Evolutionary conservation across 2,329 filamentous ascomycete genomes (phyloP).

Genomic region (Colletotrichum neosansevieriae): DNA sequence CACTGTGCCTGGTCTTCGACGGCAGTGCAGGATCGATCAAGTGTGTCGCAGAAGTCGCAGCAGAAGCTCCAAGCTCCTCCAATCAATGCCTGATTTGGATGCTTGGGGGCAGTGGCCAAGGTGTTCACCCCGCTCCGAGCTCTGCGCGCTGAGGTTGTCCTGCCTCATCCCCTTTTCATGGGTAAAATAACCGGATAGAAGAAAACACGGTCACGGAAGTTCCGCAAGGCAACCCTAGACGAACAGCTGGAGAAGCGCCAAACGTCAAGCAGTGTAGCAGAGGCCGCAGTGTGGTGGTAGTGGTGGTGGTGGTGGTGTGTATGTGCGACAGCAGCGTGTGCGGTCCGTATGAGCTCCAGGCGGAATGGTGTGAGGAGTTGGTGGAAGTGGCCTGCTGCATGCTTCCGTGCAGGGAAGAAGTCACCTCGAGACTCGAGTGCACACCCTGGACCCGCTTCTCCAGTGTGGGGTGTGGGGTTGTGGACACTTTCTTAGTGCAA

Average conservation of each 20-base stretch:
- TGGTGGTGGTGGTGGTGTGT: slow-evolving; percentile 8
- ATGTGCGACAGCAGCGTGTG: slow-evolving; percentile 1
- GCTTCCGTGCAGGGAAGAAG: slow-evolving; percentile 36
- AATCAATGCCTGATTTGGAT: slow-evolving; percentile 19
- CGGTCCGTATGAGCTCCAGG: no score
- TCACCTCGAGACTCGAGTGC: slow-evolving; percentile 6
- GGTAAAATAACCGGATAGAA: slow-evolving; percentile 20
- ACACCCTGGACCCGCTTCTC: slow-evolving; percentile 22
- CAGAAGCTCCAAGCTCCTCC: slow-evolving; percentile 36
- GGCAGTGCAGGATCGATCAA: slow-evolving; percentile 37
- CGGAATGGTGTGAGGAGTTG: slow-evolving; percentile 30
- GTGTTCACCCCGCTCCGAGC: slow-evolving; percentile 26
- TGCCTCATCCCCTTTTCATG: slow-evolving; percentile 5
- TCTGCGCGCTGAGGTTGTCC: not conserved
- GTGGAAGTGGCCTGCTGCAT: slow-evolving; percentile 33
- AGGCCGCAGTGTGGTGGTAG: not conserved
- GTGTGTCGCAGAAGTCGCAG: slow-evolving; percentile 39
- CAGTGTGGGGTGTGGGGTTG: slow-evolving; percentile 37
- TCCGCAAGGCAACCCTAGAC: slow-evolving; percentile 9
- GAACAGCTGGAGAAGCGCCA: slow-evolving; percentile 11
- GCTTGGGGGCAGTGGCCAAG: slow-evolving; percentile 28
- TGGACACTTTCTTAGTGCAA: slow-evolving; percentile 9
- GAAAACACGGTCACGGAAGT: slow-evolving; percentile 8
- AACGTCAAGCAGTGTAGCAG: not conserved
- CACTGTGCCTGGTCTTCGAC: slow-evolving; percentile 13